Conservation (phyloP, 2,329 filamentous ascomycete genomes). For the Didymellaceae sp. region DNA sequence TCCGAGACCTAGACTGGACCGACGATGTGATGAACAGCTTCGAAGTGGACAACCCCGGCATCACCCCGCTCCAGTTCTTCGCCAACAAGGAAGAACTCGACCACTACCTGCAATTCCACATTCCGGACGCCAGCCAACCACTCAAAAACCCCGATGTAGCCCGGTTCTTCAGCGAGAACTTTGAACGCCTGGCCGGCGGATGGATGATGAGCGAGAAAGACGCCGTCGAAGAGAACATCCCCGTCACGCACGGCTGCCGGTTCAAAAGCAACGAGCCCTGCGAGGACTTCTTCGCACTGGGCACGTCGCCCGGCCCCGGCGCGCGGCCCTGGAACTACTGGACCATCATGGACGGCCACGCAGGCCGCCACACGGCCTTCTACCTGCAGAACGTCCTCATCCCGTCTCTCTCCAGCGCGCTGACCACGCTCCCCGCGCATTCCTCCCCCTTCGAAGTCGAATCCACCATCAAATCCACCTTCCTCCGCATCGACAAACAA, state of each 20-base stretch:
- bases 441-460: conserved; percentile 58
- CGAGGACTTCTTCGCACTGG: conserved; percentile 43
- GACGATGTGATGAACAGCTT: conserved; percentile 29
- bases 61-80: conserved; percentile 37
- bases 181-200: conserved; percentile 33
- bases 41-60: conserved; percentile 19
- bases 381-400: conserved; percentile 53
- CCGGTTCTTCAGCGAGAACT: conserved; percentile 32
- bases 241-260: conserved; percentile 42
- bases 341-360: conserved; percentile 60
- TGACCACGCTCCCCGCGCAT: conserved; percentile 39
- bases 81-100: conserved; percentile 35
- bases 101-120: conserved; percentile 35
- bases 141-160: conserved; percentile 30
- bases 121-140: conserved; percentile 26
- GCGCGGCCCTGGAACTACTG: conserved; percentile 45
- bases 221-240: conserved; percentile 30
- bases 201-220: conserved; percentile 41
- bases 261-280: conserved; percentile 41
- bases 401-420: conserved; percentile 50
- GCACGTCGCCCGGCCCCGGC: conserved; percentile 38
- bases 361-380: conserved; percentile 53
- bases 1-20: conserved; percentile 28
- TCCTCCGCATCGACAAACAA: conserved; percentile 64
- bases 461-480: conserved; percentile 63